phyloP scores from a whole-genome alignment of 306 rosid genomes.

The Calophaca sinica region DNA sequence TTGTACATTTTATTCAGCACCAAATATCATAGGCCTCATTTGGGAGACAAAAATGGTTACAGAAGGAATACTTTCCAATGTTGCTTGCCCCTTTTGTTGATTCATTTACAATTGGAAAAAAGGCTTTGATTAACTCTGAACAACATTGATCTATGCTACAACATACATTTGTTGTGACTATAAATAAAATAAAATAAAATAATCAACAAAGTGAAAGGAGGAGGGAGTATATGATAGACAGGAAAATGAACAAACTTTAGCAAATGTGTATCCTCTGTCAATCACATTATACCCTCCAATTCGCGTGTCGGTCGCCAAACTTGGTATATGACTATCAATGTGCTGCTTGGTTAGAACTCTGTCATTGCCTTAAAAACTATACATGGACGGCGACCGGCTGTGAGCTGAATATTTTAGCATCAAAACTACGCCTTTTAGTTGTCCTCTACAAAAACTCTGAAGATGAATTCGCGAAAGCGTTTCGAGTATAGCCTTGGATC shows the following conservation, averaged over 20 bases:
- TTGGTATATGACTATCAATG: conserved; percentile 19
- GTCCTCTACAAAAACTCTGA: conserved; percentile 88
- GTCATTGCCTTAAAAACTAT: conserved; percentile 36
- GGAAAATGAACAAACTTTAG: background rate
- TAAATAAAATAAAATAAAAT: conserved; percentile 19
- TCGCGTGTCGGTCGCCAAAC: conserved; percentile 42
- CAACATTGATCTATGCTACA: conserved; percentile 50
- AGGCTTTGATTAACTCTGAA: conserved; percentile 33
- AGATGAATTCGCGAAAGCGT: conserved; percentile 96
- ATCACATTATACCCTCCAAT: conserved; percentile 45
- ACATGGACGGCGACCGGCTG: conserved; percentile 9
- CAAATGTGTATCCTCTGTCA: conserved; percentile 5
- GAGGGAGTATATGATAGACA: conserved; percentile 31
- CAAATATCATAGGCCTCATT: background rate
- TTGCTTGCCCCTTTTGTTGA: conserved; percentile 28
- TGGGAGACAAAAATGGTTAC: background rate
- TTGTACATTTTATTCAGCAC: conserved; percentile 16
- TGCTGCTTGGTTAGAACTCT: conserved; percentile 41
- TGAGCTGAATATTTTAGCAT: conserved; percentile 48
- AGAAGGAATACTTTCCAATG: conserved; percentile 39
- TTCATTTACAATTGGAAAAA: conserved; percentile 49
- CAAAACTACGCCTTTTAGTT: conserved; percentile 54
- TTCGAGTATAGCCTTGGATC: conserved; percentile 95
- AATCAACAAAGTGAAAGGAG: background rate
- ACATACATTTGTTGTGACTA: conserved; percentile 45